Evolutionary conservation across 352 stramenopile species (phyloP).

Genomic region (Globisporangium camurandrum): DNA sequence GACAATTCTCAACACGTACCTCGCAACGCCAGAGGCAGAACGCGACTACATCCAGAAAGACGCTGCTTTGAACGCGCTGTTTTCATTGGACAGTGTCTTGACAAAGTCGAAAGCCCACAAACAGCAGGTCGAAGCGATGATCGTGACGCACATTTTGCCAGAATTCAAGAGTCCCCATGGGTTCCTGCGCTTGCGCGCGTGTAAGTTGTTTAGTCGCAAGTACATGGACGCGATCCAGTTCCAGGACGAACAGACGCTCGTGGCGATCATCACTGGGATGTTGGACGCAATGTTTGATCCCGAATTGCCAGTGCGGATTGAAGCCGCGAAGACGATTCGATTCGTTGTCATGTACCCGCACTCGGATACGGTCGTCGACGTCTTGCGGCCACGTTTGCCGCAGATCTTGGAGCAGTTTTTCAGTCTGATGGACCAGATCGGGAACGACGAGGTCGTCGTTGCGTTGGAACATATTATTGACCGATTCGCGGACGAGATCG

Average conservation of each 20-base stretch:
- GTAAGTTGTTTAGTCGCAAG: constrained; percentile 95
- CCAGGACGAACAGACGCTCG: constrained; percentile 85
- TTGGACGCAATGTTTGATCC: constrained; percentile 89
- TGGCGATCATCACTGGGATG: constrained; percentile 75
- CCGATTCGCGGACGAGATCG: constrained; percentile 95
- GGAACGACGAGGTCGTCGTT: constrained; percentile 96
- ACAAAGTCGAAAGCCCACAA: constrained; percentile 93
- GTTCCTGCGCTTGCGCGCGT: constrained; percentile 93
- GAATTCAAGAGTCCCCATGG: constrained; percentile 94
- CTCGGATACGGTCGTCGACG: constrained; percentile 72
- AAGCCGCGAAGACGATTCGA: constrained; percentile 88
- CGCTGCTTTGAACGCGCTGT: constrained; percentile 90
- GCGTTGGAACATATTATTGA: constrained; percentile 94
- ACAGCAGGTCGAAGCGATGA: constrained; percentile 89
- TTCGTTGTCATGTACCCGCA: constrained; percentile 85
- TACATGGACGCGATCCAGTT: constrained; percentile 90
- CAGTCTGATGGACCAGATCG: constrained; percentile 97
- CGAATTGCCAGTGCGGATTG: constrained; percentile 95
- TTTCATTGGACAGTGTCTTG: constrained; percentile 89
- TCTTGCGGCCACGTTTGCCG: constrained; percentile 89
- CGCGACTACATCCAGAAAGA: constrained; percentile 96
- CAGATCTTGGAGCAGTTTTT: constrained; percentile 98
- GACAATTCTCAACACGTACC: constrained; percentile 91
- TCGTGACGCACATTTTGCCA: constrained; percentile 93
- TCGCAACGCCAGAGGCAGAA: constrained; percentile 48